Evolutionary conservation across 305 asterid genomes (phyloP), one percentile per base, ranked within the genome.

Genomic region (Andrographis paniculata): DNA sequence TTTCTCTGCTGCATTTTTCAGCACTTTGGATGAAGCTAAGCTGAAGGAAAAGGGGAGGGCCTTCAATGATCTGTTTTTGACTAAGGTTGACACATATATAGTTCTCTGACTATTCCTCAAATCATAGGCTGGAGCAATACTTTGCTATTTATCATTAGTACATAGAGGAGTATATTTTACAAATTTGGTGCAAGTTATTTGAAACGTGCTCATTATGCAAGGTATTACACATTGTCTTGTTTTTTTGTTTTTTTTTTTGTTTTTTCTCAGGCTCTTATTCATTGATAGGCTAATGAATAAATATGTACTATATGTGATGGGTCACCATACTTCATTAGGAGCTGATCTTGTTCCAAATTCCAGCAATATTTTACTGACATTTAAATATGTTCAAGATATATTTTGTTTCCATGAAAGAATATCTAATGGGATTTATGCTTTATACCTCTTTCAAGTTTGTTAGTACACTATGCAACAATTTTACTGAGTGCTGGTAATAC

Each of bases 11-110:
- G 36, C 37, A 40, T 58, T 51, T 56, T 57, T 59, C 83, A 88
- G 97, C 71, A 66, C 94, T 59, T 71, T 88, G 82, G 94, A 88
- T 68, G 95, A 68, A 72, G 79, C 67, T 45, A 88, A 88, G 79
- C 70, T 88, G 65, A 88, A 88, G 86, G 94, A 88, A 78, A 88
- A 81, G 71, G 97, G 89, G 67, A 68, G 93, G 66, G 72, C 65
- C 60, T 88, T 88, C 63, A 85, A 88, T 63, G 94, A 84, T 51
- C 71, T 84, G 57, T 88, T 88, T 75, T 75, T 88, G 63, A 88
- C 94, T 65, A 84, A 88, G 97, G 97, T 87, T 62, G 64, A 31
- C 13, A 41, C 9, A 21, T 42, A 40, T 42, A 24, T 13, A 21
- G 27, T 43, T 33, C 44, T 46, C 18, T 58, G 17, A 14, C 20